phyloP scores from a whole-genome alignment of 345 rosid species.

The Citrus reticulata region DNA sequence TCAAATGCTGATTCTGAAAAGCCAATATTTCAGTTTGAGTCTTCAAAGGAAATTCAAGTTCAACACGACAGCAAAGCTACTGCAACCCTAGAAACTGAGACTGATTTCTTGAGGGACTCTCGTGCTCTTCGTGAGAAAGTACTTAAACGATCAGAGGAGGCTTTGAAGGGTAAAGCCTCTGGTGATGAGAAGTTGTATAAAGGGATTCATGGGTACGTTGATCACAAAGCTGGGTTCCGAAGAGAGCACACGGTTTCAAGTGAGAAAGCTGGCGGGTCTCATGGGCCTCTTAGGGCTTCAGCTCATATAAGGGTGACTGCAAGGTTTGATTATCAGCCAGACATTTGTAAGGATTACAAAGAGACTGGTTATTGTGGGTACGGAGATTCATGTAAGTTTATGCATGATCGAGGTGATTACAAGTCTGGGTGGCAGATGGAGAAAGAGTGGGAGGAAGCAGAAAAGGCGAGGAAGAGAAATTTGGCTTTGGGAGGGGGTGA shows the following conservation, averaged over 20 bases:
- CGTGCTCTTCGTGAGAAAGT: constrained; percentile 85
- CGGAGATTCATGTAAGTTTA: constrained; percentile 84
- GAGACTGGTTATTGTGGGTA: constrained; percentile 95
- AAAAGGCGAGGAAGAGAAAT: constrained; percentile 74
- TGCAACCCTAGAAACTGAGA: constrained; percentile 82
- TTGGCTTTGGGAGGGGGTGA: constrained; percentile 61
- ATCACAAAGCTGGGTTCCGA: constrained; percentile 88
- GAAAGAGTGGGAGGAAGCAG: constrained; percentile 91
- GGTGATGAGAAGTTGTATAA: constrained; percentile 63
- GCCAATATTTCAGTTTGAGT: constrained; percentile 61
- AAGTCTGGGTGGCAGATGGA: constrained; percentile 92
- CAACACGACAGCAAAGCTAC: constrained; percentile 83
- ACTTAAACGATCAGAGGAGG: constrained; percentile 61
- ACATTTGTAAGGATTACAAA: constrained; percentile 89
- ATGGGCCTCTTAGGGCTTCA: constrained; percentile 92
- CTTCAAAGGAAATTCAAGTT: constrained; percentile 86
- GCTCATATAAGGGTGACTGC: constrained; percentile 90
- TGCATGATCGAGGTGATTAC: constrained; percentile 94
- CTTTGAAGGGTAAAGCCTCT: constrained; percentile 57
- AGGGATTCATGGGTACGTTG: constrained; percentile 79
- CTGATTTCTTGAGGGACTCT: constrained; percentile 70
- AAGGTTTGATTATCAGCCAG: constrained; percentile 90
- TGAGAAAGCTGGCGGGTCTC: constrained; percentile 92
- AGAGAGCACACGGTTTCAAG: constrained; percentile 84
- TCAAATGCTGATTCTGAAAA: constrained; percentile 29